Conservation (phyloP, 371 early-diverging fungal species). For the Syncephalastrum monosporum region DNA sequence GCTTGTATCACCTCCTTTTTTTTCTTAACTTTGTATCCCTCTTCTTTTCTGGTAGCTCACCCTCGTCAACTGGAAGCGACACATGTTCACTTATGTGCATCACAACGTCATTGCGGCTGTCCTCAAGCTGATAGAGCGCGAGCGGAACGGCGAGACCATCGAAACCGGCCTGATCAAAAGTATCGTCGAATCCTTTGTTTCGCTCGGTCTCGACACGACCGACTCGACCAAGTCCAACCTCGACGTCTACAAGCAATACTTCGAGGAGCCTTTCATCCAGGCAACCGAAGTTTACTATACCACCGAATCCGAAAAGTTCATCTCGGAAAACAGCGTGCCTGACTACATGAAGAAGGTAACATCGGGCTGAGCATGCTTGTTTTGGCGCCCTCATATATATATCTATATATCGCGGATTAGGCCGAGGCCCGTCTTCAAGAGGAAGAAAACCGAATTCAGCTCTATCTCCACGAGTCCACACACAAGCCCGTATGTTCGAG, state of each 20-base stretch:
- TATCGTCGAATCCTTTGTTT: slow-evolving; percentile 88
- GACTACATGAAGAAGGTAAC: slow-evolving; percentile 91
- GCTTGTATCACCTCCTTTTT: slow-evolving; percentile 2
- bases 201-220: slow-evolving; percentile 81
- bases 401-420: slow-evolving; percentile 21
- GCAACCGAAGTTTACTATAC: slow-evolving; percentile 85
- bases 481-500: slow-evolving; percentile 53
- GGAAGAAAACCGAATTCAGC: slow-evolving; percentile 86
- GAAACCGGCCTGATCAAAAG: slow-evolving; percentile 83
- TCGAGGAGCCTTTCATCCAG: slow-evolving; percentile 78
- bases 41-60: slow-evolving; percentile 58
- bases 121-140: slow-evolving; percentile 77
- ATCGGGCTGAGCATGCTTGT: not conserved
- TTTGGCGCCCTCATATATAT: not conserved
- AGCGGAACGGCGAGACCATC: slow-evolving; percentile 89
- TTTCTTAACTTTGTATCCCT: not conserved
- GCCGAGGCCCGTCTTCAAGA: slow-evolving; percentile 82
- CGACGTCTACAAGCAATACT: slow-evolving; percentile 84
- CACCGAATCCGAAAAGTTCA: slow-evolving; percentile 81
- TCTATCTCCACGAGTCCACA: slow-evolving; percentile 84
- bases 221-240: slow-evolving; percentile 78
- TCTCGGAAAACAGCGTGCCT: slow-evolving; percentile 82
- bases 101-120: slow-evolving; percentile 80
- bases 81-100: slow-evolving; percentile 79
- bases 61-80: slow-evolving; percentile 86